A percentile compares a stretch with the other conserved stretches of the same genome.
These are phyloP conservation scores for Camellia japonica DNA, from an alignment of 148 eudicot species.

Conservation along the genomic window DNA sequence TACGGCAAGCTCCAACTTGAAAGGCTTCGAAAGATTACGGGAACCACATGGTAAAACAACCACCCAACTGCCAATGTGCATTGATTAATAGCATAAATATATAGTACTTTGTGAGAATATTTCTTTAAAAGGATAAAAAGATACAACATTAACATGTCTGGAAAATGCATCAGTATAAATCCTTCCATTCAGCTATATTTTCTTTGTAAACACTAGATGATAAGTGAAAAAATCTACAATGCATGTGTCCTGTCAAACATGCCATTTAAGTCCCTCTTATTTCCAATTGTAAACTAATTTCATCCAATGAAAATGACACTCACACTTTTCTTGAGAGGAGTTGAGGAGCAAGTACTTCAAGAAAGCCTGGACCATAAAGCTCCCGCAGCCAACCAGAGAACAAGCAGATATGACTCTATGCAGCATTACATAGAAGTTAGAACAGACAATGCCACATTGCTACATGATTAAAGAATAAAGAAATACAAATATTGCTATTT, in stretches of 20 bases:
- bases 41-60: constrained; percentile 87
- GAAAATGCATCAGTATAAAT: neutral
- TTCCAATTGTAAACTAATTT: neutral
- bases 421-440: constrained; percentile 18
- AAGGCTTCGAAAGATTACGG: constrained; percentile 63
- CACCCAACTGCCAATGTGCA: constrained; percentile 70
- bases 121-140: constrained; percentile 1
- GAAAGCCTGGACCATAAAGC: constrained; percentile 79
- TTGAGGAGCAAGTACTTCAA: constrained; percentile 81
- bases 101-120: neutral
- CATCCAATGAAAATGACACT: constrained; percentile 30
- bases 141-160: neutral
- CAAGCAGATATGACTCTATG: constrained; percentile 78
- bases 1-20: constrained; percentile 90
- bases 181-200: neutral
- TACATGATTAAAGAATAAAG: neutral
- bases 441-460: constrained; percentile 1
- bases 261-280: neutral
- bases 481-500: neutral
- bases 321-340: constrained; percentile 84
- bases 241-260: neutral
- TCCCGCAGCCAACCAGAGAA: constrained; percentile 96
- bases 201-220: neutral
- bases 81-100: neutral
- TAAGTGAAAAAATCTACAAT: neutral